Conservation (phyloP, 306 rosid genomes). For the Chamaecrista fasciculata region DNA sequence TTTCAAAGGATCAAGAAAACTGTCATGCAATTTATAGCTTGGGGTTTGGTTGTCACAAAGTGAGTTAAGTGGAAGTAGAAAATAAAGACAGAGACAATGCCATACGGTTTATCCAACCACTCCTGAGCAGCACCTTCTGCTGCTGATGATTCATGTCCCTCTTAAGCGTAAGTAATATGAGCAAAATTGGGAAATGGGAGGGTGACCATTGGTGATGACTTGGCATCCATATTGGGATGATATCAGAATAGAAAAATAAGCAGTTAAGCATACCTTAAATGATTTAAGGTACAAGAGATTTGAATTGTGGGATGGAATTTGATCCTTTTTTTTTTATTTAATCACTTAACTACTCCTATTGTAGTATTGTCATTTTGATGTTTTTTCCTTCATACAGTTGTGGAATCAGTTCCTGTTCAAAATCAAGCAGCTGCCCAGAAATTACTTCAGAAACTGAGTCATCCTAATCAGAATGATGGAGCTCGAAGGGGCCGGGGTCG, state of each 20-base stretch:
- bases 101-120: not conserved
- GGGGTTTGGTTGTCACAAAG: not conserved
- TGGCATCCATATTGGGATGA: not conserved
- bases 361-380: not conserved
- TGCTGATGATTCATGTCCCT: not conserved
- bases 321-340: not conserved
- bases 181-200: not conserved
- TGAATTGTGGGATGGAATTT: not conserved
- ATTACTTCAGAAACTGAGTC: conserved; percentile 69
- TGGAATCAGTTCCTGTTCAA: conserved; percentile 77
- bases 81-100: too few relatives aligned
- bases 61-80: not conserved
- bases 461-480: conserved; percentile 43
- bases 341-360: not conserved
- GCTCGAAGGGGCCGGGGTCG: conserved; percentile 48
- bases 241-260: not conserved
- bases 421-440: conserved; percentile 96
- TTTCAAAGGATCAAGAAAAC: not conserved
- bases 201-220: not conserved
- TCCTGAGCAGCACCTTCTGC: not conserved
- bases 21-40: not conserved
- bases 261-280: not conserved
- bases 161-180: not conserved
- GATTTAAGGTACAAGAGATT: not conserved
- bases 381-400: conserved; percentile 43